Base-by-base conservation (phyloP, 331 rosid species). In the Acacia pycnantha region DNA sequence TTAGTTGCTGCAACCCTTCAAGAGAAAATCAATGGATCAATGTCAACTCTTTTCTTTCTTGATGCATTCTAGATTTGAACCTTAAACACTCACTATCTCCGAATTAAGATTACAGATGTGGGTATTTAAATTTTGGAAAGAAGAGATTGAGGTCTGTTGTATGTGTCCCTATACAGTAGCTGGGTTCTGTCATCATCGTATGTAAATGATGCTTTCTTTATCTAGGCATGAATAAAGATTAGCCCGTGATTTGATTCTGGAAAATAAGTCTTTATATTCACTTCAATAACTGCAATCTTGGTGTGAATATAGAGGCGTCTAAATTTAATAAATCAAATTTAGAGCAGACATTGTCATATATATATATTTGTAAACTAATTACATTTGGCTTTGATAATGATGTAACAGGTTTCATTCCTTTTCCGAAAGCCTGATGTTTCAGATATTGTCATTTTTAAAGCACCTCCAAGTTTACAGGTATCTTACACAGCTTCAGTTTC, bases 381-480 rank as follows among this genome's bases (percentile, higher is more conserved):
- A n/a, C 51, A 8, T 22, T 81, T 18, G 26, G 41, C 18, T 61
- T 50, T 70, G 77, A 77, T 84, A 12, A 56, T 87, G 58, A 6
- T 76, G 53, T 5, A n/a, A 77, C 97, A 94, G 97, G 89, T 94
- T 80, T 91, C 98, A 3, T 91, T 86, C 78, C 44, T 88, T 80
- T 91, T 91, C 70, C 82, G 98, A 74, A 91, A 91, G 74, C 99
- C 99, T 15, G 94, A 90, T 73, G 97, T 94, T 86, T 92, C 99
- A 53, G 99, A 96, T 81, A 90, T 96, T 46, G 99, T 96, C 31
- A 91, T 94, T 73, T 96, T 96, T 76, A 91, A 87, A 84, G 97
- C 94, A 74, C 99, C 99, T 79, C 87, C 90, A 33, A 82, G 82
- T 67, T 88, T 95, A 79, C 90, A 92, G 94, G 99, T 93, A 93